Evolutionary conservation across 1,284 basidiomycete genomes (phyloP), one percentile per base, ranked within the genome.

Genomic region (Agaricales sp.): DNA sequence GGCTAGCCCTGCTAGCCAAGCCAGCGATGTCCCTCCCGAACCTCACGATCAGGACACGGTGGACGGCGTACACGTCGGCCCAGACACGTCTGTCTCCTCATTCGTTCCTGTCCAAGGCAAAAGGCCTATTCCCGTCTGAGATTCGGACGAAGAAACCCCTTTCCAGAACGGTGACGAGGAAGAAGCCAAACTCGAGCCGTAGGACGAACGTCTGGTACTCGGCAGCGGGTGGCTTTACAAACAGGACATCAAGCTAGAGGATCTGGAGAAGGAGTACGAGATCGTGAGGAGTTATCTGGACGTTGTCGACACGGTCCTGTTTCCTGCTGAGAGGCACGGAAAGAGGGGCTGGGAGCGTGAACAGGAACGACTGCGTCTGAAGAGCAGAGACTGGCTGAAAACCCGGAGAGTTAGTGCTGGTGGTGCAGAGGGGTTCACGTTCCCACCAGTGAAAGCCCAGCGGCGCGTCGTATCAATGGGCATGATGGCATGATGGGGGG

Each of bases 171-270:
- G 58, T 50, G 77, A 75, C 54, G 67, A 68, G 45, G 71, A 78
- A 56, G 78, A 78, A 60, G 39, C 16, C 13, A 41, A n/a, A 41
- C 4, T 4, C 6, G 70, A 73, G 41, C 81, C 83, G 53, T 91
- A 87, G 87, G 88, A 90, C 57, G 84, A 89, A 58, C 70, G 78
- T 18, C 72, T 90, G 3, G 80, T 87, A 0, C 67, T 88, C 3
- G 81, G 82, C 20, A 79, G 79, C 16, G 89, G 88, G 2, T 90
- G 85, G 82, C 61, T 91, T 43, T 93, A 93, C 59, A 72, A 65
- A 48, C 77, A 78, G 54, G 82, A 87, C 54, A 58, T 90, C 46
- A 67, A 57, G 35, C 64, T 84, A 14, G 64, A 63, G 14, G 71
- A 81, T 24, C 63, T 92, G 44, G 59, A 45, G 48, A 73, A 71